These are phyloP conservation scores for Fraxinus americana DNA, from an alignment of 257 asterid species.

Conservation along the genomic window DNA sequence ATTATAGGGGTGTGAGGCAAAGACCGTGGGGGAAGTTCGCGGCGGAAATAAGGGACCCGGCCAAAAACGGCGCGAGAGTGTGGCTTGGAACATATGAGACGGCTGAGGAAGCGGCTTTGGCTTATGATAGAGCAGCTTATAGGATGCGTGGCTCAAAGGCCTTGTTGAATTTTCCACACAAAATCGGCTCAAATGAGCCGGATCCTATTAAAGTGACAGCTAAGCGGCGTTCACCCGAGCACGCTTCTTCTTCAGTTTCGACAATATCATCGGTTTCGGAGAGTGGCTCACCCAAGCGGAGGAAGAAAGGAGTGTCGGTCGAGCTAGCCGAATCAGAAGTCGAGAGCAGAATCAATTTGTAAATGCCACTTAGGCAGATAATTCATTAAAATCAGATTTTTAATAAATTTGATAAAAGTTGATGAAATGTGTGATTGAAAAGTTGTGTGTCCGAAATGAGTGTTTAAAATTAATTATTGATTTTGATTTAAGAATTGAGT, in stretches of 20 bases:
- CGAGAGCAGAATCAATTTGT: constrained; percentile 47
- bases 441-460: too few species aligned
- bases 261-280: constrained; percentile 44
- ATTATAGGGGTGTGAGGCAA: constrained; percentile 78
- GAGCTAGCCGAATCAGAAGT: constrained; percentile 61
- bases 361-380: constrained; percentile 45
- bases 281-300: constrained; percentile 61
- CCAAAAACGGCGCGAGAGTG: constrained; percentile 84
- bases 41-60: constrained; percentile 89
- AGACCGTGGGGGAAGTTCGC: constrained; percentile 96
- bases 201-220: constrained; percentile 75
- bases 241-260: constrained; percentile 34
- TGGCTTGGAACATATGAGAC: constrained; percentile 94
- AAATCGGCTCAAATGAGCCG: constrained; percentile 74
- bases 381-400: constrained; percentile 1
- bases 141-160: constrained; percentile 93
- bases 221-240: constrained; percentile 66
- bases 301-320: constrained; percentile 37
- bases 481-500: neutral
- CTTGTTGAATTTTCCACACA: constrained; percentile 73
- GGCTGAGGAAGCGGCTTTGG: constrained; percentile 89
- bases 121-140: constrained; percentile 87
- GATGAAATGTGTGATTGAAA: too few species aligned
- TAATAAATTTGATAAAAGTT: too few species aligned
- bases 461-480: too few species aligned